These are phyloP conservation scores for Macrophomina pseudophaseolina DNA, from an alignment of 2,329 filamentous ascomycete genomes.

Conservation along the genomic window DNA sequence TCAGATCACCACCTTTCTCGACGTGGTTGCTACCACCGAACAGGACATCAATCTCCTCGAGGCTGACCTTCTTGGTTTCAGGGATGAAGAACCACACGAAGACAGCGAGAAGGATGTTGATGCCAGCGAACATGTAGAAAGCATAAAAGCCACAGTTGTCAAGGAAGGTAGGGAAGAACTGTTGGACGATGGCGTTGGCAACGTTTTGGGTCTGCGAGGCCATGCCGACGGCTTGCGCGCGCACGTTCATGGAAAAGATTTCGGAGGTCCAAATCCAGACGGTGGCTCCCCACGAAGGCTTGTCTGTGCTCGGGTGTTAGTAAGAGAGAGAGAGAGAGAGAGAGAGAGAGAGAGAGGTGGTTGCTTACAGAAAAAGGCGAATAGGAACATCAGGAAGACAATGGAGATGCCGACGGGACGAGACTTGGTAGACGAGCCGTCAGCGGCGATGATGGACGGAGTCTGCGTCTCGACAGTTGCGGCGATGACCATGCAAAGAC, in stretches of 20 bases:
- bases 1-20: constrained; percentile 58
- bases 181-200: constrained; percentile 70
- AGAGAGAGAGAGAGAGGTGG: constrained; percentile 28
- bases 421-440: constrained; percentile 57
- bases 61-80: constrained; percentile 51
- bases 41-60: constrained; percentile 63
- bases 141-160: constrained; percentile 62
- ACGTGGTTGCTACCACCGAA: constrained; percentile 64
- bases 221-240: constrained; percentile 73
- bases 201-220: constrained; percentile 63
- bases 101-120: constrained; percentile 18
- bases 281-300: constrained; percentile 72
- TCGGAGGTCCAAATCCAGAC: constrained; percentile 75
- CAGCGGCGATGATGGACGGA: constrained; percentile 50
- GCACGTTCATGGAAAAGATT: constrained; percentile 74
- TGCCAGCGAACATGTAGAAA: constrained; percentile 55
- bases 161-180: constrained; percentile 73
- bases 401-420: constrained; percentile 69
- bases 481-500: constrained; percentile 71
- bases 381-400: constrained; percentile 70
- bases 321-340: constrained; percentile 9
- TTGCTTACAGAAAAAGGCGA: constrained; percentile 64
- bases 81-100: constrained; percentile 49
- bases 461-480: constrained; percentile 63
- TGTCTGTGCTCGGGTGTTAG: constrained; percentile 54